Percentiles rank a stretch among this genome's conserved stretches.
These are phyloP conservation scores for Flaveria sonorensis DNA, from an alignment of 129 eudicot genomes.

Conservation along the genomic window DNA sequence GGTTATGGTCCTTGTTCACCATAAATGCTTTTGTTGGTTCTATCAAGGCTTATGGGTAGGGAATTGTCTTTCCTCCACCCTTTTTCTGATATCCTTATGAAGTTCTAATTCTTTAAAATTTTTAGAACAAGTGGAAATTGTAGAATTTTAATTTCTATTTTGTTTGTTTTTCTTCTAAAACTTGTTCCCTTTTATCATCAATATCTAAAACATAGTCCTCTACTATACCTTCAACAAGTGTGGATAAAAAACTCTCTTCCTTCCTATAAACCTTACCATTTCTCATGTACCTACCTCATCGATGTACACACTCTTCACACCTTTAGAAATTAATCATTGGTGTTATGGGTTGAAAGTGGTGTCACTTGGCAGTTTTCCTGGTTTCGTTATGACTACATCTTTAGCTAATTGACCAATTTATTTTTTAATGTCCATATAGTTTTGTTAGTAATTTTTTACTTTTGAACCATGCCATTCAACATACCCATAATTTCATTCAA, in stretches of 20 bases:
- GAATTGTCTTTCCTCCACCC: too few relatives aligned
- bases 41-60: not conserved
- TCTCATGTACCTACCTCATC: too few relatives aligned
- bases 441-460: not conserved
- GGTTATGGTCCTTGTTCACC: not conserved
- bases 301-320: too few relatives aligned
- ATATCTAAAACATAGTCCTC: too few relatives aligned
- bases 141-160: not conserved
- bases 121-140: not conserved
- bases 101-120: not conserved
- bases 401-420: not conserved
- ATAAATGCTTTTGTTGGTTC: not conserved
- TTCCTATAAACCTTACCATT: too few relatives aligned
- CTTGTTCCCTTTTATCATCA: not conserved
- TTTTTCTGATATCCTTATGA: too few relatives aligned
- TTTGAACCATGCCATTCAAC: not conserved
- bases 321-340: too few relatives aligned
- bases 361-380: too few relatives aligned
- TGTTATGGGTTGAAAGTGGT: too few relatives aligned
- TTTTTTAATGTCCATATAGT: not conserved
- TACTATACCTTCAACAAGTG: too few relatives aligned
- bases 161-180: not conserved
- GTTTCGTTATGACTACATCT: not conserved
- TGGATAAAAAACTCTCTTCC: too few relatives aligned
- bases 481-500: not conserved